Evolutionary conservation across 2,329 filamentous ascomycete species (phyloP).

Genomic region (Diaporthe citriasiana): DNA sequence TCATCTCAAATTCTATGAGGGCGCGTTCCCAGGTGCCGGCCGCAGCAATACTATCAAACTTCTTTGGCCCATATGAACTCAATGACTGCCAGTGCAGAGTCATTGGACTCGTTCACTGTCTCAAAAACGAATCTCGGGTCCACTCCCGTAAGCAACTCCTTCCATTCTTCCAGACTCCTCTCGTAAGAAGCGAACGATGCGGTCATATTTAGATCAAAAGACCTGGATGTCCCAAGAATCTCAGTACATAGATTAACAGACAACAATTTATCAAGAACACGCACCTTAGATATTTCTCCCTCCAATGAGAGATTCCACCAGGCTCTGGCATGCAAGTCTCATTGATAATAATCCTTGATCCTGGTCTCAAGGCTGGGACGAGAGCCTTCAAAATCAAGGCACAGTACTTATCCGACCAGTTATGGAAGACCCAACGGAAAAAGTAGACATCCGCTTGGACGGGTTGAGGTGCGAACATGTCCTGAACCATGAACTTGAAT

Average conservation of each 20-base stretch:
- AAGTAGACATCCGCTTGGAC: conserved; percentile 27
- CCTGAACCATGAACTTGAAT: conserved; percentile 17
- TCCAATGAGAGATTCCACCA: background rate
- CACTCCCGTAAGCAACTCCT: background rate
- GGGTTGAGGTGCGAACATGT: conserved; percentile 6
- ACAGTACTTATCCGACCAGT: conserved; percentile 57
- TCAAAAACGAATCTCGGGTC: background rate
- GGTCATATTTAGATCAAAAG: background rate
- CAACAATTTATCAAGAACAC: background rate
- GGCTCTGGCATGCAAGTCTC: background rate
- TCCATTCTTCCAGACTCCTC: background rate
- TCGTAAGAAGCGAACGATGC: background rate
- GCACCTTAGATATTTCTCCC: background rate
- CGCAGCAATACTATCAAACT: too few relatives aligned
- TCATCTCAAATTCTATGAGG: background rate
- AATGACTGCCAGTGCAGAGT: background rate
- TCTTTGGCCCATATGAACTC: background rate
- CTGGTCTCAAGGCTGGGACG: background rate
- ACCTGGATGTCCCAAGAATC: background rate
- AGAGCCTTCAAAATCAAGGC: conserved; percentile 48
- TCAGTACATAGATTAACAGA: background rate
- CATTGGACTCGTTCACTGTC: background rate
- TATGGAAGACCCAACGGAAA: conserved; percentile 60
- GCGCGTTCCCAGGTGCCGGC: too few relatives aligned
- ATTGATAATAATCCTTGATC: background rate